Evolutionary conservation across 768 basidiomycete genomes (phyloP), one percentile per base, ranked within the genome.

Genomic region (Fibroporia radiculosa): DNA sequence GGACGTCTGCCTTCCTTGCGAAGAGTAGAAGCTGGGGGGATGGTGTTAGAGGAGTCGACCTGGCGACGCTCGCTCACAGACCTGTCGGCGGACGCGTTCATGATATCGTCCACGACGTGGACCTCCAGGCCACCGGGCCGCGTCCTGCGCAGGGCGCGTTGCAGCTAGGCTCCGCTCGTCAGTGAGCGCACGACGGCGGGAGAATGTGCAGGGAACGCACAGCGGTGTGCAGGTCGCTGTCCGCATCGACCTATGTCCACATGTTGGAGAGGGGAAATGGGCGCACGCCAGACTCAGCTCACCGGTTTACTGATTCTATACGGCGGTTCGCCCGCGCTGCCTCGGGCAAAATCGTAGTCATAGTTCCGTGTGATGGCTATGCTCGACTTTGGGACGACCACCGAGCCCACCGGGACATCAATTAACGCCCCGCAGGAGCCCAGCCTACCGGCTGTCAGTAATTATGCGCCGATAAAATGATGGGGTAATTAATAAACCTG

Each of bases 71-170:
- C n/a, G n/a, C 48, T 41, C 14, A 39, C 58, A 41, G 54, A 82
- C 83, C 84, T 87, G 62, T 91, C 88, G 31, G 86, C 79, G 40
- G 84, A 85, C n/a, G 86, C 87, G 54, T 89, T 90, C 25, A 81
- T 67, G 18, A 68, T 55, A 42, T 69, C 49, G 29, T 53, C 41
- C 12, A 79, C 55, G 47, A 83, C 66, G 25, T 56, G 53, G 16
- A 57, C 57, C 12, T 61, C 49, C 37, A 66, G 62, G 13, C 51
- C 60, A 16, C 53, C 33, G 19, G 79, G 77, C 35, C 73, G 74
- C 24, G 69, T 68, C 37, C 56, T 63, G 33, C 67, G 59, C 22
- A 80, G 59, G 18, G 73, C 64, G 38, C 62, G 66, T 32, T 63
- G 62, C 40, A 84, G 62, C 80, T 82, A 50, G 38, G 31, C n/a